Evolutionary conservation across 73 alveolate species (phyloP).

Genomic region (Blepharisma stoltei): DNA sequence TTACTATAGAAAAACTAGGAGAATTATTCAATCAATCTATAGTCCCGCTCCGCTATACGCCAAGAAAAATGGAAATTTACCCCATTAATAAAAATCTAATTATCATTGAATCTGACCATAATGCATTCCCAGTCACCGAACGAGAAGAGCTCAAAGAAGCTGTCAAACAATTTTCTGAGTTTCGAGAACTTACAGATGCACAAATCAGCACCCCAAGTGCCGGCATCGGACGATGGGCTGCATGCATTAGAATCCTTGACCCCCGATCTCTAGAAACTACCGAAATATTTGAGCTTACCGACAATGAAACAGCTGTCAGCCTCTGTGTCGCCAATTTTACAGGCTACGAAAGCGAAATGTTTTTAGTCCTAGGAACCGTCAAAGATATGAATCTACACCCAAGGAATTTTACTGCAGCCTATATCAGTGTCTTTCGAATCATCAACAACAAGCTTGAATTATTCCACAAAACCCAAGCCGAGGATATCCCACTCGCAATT

Average conservation of each 20-base stretch:
- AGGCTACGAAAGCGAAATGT: slow-evolving; percentile 49
- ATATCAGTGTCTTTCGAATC: slow-evolving; percentile 67
- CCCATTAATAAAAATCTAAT: slow-evolving; percentile 74
- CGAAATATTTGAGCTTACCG: slow-evolving; percentile 69
- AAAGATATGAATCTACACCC: slow-evolving; percentile 59
- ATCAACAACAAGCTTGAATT: slow-evolving; percentile 71
- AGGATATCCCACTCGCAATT: slow-evolving; percentile 88
- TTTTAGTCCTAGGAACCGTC: slow-evolving; percentile 70
- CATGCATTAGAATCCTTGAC: slow-evolving; percentile 86
- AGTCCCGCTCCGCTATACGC: slow-evolving; percentile 83
- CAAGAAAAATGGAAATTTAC: slow-evolving; percentile 80
- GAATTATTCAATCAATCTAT: slow-evolving; percentile 77
- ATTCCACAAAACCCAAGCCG: slow-evolving; percentile 80
- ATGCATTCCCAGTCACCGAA: slow-evolving; percentile 33
- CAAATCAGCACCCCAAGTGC: slow-evolving; percentile 67
- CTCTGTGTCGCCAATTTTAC: slow-evolving; percentile 57
- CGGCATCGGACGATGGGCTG: slow-evolving; percentile 84
- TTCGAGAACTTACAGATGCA: slow-evolving; percentile 37
- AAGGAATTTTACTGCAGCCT: slow-evolving; percentile 57
- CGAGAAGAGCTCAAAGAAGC: slow-evolving; percentile 41
- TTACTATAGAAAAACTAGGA: slow-evolving; percentile 80
- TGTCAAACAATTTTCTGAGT: slow-evolving; percentile 31
- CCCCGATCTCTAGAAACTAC: slow-evolving; percentile 68
- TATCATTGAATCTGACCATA: slow-evolving; percentile 86
- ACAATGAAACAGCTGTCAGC: slow-evolving; percentile 82